A percentile compares a stretch with the other conserved stretches of the same genome.
These are phyloP conservation scores for Daldinia sp. DNA, from an alignment of 2,329 filamentous ascomycete species.

Conservation along the genomic window DNA sequence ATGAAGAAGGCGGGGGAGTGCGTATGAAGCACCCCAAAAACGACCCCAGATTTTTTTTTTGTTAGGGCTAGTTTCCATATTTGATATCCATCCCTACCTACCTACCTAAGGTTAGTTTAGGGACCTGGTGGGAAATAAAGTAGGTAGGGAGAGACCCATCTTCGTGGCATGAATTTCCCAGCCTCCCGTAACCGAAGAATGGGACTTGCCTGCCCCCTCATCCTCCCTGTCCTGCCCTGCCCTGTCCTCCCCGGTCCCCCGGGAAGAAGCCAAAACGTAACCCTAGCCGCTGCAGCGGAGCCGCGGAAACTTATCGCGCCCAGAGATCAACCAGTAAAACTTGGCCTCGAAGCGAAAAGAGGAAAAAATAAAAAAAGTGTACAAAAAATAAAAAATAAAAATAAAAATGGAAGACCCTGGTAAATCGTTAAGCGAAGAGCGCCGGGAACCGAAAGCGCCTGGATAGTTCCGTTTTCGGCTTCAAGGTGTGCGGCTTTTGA, in stretches of 20 bases:
- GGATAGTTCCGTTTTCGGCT: slow-evolving; percentile 6
- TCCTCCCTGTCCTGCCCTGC: slow-evolving; percentile 5
- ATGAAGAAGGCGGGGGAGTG: slow-evolving; percentile 27
- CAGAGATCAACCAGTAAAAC: slow-evolving; percentile 13
- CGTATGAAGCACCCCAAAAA: neutral
- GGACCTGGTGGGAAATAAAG: too few relatives aligned
- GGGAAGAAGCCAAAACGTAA: slow-evolving; percentile 13
- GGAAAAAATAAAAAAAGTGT: neutral
- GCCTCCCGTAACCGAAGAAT: slow-evolving; percentile 13
- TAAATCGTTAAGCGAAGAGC: slow-evolving; percentile 20
- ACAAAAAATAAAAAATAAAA: neutral
- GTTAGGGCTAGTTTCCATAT: neutral
- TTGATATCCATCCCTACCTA: neutral
- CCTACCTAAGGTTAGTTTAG: neutral
- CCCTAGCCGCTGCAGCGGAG: slow-evolving; percentile 29
- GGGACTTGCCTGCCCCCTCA: neutral
- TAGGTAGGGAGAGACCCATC: neutral
- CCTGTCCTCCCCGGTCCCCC: slow-evolving; percentile 20
- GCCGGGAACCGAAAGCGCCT: neutral
- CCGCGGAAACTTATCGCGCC: slow-evolving; percentile 22
- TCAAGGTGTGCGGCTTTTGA: slow-evolving; percentile 3
- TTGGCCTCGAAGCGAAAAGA: slow-evolving; percentile 14
- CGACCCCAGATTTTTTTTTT: neutral
- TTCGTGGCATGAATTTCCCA: slow-evolving; percentile 11
- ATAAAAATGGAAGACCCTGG: slow-evolving; percentile 17